Evolutionary conservation across 75 land plant species (phyloP), one percentile per base, ranked within the genome.

Genomic region (Picea glauca): DNA sequence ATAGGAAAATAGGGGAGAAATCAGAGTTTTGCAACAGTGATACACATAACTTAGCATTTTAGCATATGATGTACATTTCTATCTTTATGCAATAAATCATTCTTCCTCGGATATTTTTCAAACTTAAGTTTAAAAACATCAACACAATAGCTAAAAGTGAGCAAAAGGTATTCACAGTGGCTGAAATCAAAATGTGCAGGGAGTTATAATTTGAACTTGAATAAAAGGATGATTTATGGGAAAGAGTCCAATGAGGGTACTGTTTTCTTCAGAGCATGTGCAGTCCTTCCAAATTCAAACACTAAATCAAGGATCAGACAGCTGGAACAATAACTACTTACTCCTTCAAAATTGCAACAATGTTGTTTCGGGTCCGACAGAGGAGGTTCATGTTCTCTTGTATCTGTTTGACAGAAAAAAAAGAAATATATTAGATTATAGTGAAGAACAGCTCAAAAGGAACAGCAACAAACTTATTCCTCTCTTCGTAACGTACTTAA

Each of bases 371-470:
- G 62, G 88, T 72, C 74, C 84, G 87, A 62, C 90, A 90, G 60
- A 95, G 86, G 80, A 95, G 91, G 66, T 80, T 78, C 63, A 95
- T 88, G 77, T 95, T 95, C 26, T 93, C 96, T 57, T 89, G 90
- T 76, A 91, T 81, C 98, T 95, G 91, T 57, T 74, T 75, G 35
- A 70, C 46, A 35, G 35, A 11, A 43, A 70, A 21, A 70, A 35
- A 35, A 43, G 1, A n/a, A 20, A 70, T 70, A 15, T 35, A 8
- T 20, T 70, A 70, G 17, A 35, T n/a, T 20, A 70, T 32, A 43
- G 43, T 40, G 54, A 68, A 40, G n/a, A 40, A 7, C 26, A 43
- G 15, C 35, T n/a, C 32, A 74, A 20, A 57, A 74, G 57, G 18
- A 75, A 57, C 35, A 75, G 35, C 32, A 50, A 50, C 14, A 14